Evolutionary conservation across 805 yeast genomes (phyloP).

Genomic region (Brettanomyces nanus): DNA sequence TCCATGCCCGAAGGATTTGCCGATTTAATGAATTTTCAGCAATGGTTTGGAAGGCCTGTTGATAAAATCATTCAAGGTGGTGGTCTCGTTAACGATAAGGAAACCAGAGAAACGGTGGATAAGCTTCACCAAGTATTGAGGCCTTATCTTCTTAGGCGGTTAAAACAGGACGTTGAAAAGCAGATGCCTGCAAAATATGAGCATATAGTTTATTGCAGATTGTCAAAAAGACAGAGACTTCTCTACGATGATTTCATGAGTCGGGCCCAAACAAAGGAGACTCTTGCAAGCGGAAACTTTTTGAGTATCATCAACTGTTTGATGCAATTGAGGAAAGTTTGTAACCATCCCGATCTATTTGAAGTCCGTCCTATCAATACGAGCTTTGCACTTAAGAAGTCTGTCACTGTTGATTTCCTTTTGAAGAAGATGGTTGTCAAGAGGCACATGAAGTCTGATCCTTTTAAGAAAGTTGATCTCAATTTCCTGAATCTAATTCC

Average conservation of each 20-base stretch:
- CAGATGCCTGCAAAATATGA: constrained; percentile 99
- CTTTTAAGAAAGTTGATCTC: constrained; percentile 32
- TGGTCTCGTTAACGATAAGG: constrained; percentile 49
- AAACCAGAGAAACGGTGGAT: constrained; percentile 76
- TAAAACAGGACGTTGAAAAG: constrained; percentile 94
- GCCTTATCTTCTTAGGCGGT: constrained; percentile 84
- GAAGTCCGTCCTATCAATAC: constrained; percentile 94
- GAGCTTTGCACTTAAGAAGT: constrained; percentile 66
- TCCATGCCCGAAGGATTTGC: constrained; percentile 95
- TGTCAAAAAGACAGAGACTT: constrained; percentile 86
- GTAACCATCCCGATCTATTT: constrained; percentile 86
- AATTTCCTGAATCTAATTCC: constrained; percentile 55
- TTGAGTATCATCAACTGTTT: constrained; percentile 91
- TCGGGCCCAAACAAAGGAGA: constrained; percentile 89
- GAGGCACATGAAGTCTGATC: constrained; percentile 16
- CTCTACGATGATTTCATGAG: constrained; percentile 96
- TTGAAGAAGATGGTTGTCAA: constrained; percentile 33
- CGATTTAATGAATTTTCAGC: constrained; percentile 89
- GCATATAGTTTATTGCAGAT: constrained; percentile 84
- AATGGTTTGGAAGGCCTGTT: constrained; percentile 98
- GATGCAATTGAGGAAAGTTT: constrained; percentile 95
- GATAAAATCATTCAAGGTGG: constrained; percentile 84
- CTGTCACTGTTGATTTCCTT: constrained; percentile 47
- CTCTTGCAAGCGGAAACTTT: constrained; percentile 89
- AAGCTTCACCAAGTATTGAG: constrained; percentile 89